A percentile compares a stretch with the other conserved stretches of the same genome.
Evolutionary conservation across 768 basidiomycete genomes (phyloP).

Genomic region (Macrocybe gigantea): DNA sequence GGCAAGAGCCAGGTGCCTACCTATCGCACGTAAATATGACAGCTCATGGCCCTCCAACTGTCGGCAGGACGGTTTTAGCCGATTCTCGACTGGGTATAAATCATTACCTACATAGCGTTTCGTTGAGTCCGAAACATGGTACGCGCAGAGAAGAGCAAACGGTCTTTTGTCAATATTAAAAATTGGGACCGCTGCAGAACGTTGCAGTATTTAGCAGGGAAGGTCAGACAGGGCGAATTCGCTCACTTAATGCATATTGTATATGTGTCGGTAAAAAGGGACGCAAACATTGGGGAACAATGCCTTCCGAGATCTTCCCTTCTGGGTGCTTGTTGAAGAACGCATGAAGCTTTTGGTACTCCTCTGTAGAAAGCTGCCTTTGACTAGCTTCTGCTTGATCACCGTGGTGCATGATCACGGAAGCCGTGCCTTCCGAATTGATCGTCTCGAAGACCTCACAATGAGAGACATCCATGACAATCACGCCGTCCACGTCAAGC

Average conservation of each 20-base stretch:
- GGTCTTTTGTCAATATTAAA: constrained; percentile 92
- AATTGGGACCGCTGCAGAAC: constrained; percentile 70
- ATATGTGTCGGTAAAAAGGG: constrained; percentile 77
- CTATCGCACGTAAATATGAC: constrained; percentile 89
- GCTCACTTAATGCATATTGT: constrained; percentile 83
- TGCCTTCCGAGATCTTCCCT: constrained; percentile 82
- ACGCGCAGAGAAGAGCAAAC: constrained; percentile 87
- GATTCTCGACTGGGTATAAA: background rate
- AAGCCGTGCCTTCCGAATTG: constrained; percentile 52
- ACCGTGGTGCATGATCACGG: constrained; percentile 67
- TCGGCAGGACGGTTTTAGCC: constrained; percentile 3
- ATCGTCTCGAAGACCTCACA: constrained; percentile 81
- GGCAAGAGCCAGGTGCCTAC: constrained; percentile 24
- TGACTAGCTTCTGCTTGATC: constrained; percentile 47
- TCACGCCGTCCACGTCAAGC: constrained; percentile 86
- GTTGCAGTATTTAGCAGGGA: constrained; percentile 3
- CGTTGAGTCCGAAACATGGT: constrained; percentile 76
- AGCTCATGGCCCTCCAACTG: constrained; percentile 86
- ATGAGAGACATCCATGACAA: constrained; percentile 90
- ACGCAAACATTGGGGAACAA: constrained; percentile 78
- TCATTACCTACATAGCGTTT: constrained; percentile 65
- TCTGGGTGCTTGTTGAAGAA: constrained; percentile 81
- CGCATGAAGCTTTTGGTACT: constrained; percentile 67
- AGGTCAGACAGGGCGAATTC: background rate
- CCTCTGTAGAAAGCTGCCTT: constrained; percentile 56